Evolutionary conservation across 2,329 filamentous ascomycete genomes (phyloP), one percentile per base, ranked within the genome.

Genomic region (Neonectria coccinea): DNA sequence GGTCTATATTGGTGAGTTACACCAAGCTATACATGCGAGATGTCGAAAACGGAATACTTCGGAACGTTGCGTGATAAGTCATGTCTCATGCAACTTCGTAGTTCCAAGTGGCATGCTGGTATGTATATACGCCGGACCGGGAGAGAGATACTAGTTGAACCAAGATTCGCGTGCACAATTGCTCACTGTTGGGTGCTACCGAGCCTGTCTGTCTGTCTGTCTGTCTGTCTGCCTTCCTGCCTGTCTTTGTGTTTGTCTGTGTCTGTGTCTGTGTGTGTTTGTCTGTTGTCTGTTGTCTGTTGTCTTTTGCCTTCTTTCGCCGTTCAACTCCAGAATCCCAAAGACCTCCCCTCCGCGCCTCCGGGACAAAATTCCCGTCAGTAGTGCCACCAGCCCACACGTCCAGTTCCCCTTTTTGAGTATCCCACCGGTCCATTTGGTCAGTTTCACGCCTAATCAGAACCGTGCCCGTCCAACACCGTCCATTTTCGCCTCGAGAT

Each of bases 151-250:
- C 5, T 7, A 33, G 48, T 5, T 33, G 25, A n/a, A 16, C 16
- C 22, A 33, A 11, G 10, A 31, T 14, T 31, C 25, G 22, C 39
- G 16, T 41, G 39, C 52, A 56, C 14, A 60, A 67, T 62, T 41
- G 51, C 55, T 65, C n/a, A 58, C 48, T 53, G 36, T 58, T 52
- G 39, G 45, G 56, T 33, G 33, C 59, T 62, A 33, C 51, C 45
- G 31, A 62, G 58, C 50, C 56, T 61, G 16, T 25, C 48, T n/a
- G 41, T 47, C 51, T 53, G 33, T 47, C 52, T 44, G 12, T 44
- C 42, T 41, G 25, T 54, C 14, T 39, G 39, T 41, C 22, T 25
- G 22, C 5, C 22, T 25, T 4, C 5, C 22, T 25, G 22, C 5
- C 22, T 25, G 22, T 25, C 2, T 25, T 5, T 25, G 5, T 25